Conservation (phyloP, 306 rosid species). For the Acacia confusa region DNA sequence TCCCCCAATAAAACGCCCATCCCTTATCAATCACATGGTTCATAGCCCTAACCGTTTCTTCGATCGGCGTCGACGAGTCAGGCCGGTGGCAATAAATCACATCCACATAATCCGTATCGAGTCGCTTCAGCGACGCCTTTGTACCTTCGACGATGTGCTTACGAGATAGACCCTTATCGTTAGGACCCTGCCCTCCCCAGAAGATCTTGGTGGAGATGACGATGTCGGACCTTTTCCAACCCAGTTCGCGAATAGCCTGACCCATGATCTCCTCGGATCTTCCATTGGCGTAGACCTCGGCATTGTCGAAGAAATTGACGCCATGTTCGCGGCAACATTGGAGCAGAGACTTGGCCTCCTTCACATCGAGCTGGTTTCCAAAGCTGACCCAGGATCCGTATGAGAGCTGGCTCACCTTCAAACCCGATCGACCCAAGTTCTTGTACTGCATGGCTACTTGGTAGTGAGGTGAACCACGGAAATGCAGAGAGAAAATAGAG, state of each 20-base stretch:
- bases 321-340: constrained; percentile 94
- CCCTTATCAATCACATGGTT: constrained; percentile 80
- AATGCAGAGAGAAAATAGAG: background rate
- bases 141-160: constrained; percentile 93
- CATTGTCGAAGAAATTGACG: constrained; percentile 99
- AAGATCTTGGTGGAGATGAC: constrained; percentile 97
- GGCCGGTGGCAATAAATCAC: constrained; percentile 84
- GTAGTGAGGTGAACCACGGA: background rate
- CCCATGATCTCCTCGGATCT: constrained; percentile 99
- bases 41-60: constrained; percentile 96
- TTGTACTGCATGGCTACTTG: constrained; percentile 75
- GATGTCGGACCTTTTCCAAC: constrained; percentile 92
- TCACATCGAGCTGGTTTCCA: constrained; percentile 96
- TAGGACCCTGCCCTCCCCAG: constrained; percentile 97
- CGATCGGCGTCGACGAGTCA: constrained; percentile 76
- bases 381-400: constrained; percentile 97
- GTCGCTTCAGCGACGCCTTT: constrained; percentile 73
- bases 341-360: constrained; percentile 86
- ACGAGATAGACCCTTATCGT: constrained; percentile 89
- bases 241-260: constrained; percentile 83
- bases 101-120: constrained; percentile 89
- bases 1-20: constrained; percentile 97
- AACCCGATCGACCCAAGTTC: constrained; percentile 80
- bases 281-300: constrained; percentile 96
- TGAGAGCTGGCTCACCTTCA: constrained; percentile 89